A percentile compares a stretch with the other conserved stretches of the same genome.
phyloP scores from a whole-genome alignment of 2,329 filamentous ascomycete species.

The Plectosphaerella cucumerina region DNA sequence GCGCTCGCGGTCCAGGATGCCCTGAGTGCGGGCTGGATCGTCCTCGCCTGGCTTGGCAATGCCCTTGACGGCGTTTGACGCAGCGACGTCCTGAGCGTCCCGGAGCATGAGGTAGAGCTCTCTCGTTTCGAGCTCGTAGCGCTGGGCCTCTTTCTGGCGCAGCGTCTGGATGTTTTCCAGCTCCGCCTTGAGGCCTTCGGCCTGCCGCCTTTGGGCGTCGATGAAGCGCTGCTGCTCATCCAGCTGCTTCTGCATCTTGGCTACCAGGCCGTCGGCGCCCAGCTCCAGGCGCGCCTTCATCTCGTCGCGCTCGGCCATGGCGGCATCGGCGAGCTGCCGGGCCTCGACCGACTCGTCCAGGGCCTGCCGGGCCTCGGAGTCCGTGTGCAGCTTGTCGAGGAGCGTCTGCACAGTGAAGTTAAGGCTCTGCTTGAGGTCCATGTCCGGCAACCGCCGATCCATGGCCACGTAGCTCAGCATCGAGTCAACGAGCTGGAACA shows the following conservation, averaged over 20 bases:
- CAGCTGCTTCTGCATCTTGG: slow-evolving; percentile 89
- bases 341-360: slow-evolving; percentile 89
- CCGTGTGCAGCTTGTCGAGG: slow-evolving; percentile 92
- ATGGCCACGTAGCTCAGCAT: slow-evolving; percentile 99
- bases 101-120: slow-evolving; percentile 98
- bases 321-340: slow-evolving; percentile 89
- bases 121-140: slow-evolving; percentile 92
- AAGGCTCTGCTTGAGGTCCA: slow-evolving; percentile 95
- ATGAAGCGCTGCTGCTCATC: slow-evolving; percentile 90
- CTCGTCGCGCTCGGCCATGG: slow-evolving; percentile 94
- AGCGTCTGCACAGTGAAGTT: slow-evolving; percentile 97
- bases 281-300: slow-evolving; percentile 84
- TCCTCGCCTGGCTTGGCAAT: slow-evolving; percentile 49
- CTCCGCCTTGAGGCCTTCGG: slow-evolving; percentile 84
- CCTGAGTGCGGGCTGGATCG: slow-evolving; percentile 76
- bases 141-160: slow-evolving; percentile 83
- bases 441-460: slow-evolving; percentile 90
- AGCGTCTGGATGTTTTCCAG: slow-evolving; percentile 81
- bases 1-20: slow-evolving; percentile 86
- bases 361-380: slow-evolving; percentile 88
- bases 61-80: slow-evolving; percentile 68
- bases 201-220: slow-evolving; percentile 80
- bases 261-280: slow-evolving; percentile 88
- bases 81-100: slow-evolving; percentile 93
- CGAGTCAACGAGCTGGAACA: slow-evolving; percentile 98